A percentile compares a stretch with the other conserved stretches of the same genome.
Conservation (phyloP, 2,329 filamentous ascomycete species). For the Hypocreales sp. region DNA sequence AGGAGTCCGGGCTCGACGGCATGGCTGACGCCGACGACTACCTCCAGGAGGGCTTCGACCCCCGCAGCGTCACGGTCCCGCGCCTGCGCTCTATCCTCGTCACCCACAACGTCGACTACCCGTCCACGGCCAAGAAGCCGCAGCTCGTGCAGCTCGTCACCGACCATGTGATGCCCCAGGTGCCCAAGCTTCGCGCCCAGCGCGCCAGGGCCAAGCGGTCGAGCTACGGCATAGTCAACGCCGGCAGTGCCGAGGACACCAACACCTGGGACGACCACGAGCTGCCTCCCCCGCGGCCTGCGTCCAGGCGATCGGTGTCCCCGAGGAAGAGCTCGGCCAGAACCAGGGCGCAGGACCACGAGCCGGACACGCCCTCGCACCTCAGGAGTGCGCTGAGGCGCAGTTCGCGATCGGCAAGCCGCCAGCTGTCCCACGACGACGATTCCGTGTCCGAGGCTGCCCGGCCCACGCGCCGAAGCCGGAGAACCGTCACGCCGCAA, state of each 20-base stretch:
- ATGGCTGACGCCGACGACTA: conserved; percentile 68
- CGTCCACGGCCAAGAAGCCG: conserved; percentile 79
- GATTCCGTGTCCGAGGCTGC: conserved; percentile 22
- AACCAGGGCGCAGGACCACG: conserved; percentile 36
- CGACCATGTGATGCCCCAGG: conserved; percentile 61
- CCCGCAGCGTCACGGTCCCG: conserved; percentile 69
- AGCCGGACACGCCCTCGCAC: conserved; percentile 17
- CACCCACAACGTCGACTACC: conserved; percentile 72
- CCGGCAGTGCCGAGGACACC: conserved; percentile 49
- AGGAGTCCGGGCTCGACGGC: too few relatives aligned
- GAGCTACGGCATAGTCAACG: conserved; percentile 67
- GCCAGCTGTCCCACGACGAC: conserved; percentile 34
- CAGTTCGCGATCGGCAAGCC: conserved; percentile 35
- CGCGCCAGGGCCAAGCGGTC: conserved; percentile 71
- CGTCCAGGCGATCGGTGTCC: conserved; percentile 35
- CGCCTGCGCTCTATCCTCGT: conserved; percentile 83
- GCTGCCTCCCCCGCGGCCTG: conserved; percentile 30
- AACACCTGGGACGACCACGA: conserved; percentile 47
- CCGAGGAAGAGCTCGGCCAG: conserved; percentile 37
- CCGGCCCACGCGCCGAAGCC: conserved; percentile 31
- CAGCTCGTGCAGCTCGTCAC: conserved; percentile 78
- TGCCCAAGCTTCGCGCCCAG: conserved; percentile 58
- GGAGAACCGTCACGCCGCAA: conserved; percentile 35
- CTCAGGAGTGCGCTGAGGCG: conserved; percentile 36
- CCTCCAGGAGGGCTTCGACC: conserved; percentile 75